Evolutionary conservation across 2,329 filamentous ascomycete genomes (phyloP), one percentile per base, ranked within the genome.

Genomic region (Apiospora rasikravindrae): DNA sequence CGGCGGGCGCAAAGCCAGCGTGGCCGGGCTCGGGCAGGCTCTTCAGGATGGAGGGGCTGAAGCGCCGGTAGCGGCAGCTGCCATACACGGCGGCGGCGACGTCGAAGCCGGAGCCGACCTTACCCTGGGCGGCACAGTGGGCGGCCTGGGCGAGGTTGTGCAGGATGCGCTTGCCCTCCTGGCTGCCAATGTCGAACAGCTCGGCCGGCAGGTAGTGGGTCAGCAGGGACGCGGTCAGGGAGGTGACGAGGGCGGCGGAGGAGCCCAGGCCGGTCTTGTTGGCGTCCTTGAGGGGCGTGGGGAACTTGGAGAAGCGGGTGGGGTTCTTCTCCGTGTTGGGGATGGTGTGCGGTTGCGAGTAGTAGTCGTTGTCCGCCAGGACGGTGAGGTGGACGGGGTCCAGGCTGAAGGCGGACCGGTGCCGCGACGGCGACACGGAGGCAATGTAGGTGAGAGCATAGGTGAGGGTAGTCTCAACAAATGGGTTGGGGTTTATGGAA

Each of bases 191-290:
- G 82, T 91, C 86, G 80, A 94, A 93, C 16, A 83, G 77, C 19
- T 81, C 75, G 1, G 71, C 75, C 4, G 90, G 88, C 26, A 95
- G 87, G 84, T 95, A 95, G 84, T 95, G 91, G n/a, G 86, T 84
- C 42, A 97, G 88, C 2, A 97, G 84, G 1, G 93, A 90, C 53
- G 92, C 93, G 0, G 93, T 94, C 53, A 99, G 89, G 53, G 95
- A 88, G 1, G 96, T 98, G 44, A 98, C 96, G 16, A 99, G 89
- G 4, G 96, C 96, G 4, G 96, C 96, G 0, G 95, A 98, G 14
- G 95, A 98, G 72, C 96, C 96, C 42, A 99, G 90, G 1, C 96
- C 96, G 0, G 96, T 99, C 86, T 99, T 99, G 87, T 98, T 93
- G 22, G 96, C 95, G 74, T 91, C 88, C 72, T 87, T 84, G 47